Base-by-base conservation (phyloP, 1,284 basidiomycete genomes). In the Cronartium quercuum region DNA sequence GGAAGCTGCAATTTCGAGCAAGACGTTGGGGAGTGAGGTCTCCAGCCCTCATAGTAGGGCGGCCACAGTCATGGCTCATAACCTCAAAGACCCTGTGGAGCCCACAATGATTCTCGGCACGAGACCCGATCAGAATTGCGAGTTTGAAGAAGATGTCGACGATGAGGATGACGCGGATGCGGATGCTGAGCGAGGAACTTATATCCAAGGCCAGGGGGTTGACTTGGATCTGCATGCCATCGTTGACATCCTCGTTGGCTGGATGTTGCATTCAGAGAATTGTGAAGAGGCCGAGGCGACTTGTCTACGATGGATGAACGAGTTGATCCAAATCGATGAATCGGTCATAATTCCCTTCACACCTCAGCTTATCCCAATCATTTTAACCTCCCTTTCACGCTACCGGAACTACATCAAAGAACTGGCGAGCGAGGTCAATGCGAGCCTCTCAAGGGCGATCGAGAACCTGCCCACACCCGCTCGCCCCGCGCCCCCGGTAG, bases 281-380 rank as follows among this genome's bases (percentile, higher is more conserved):
- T 83, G 83, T 70, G 82, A 83, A 67, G 83, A 83, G 77, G 82
- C 83, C 42, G 82, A 83, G 66, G 81, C 82, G 0, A 83, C 82
- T 7, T 82, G 82, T 37, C 85, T 98, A 42, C 86, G 88, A 77
- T 99, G 96, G 96, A 86, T 99, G 40, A 88, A 91, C 21, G 92
- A 94, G 77, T 94, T 98, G 82, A 84, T 98, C 21, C 86, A 86
- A 58, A 93, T 97, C 78, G 90, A 90, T 6, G 89, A 91, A 77
- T 90, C 92, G 79, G 92, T 96, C 66, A 91, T 98, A 84, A 88
- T 98, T 34, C 91, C 92, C 1, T 97, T 97, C 80, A 94, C 94
- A 0, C 94, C 96, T 1, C 88, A 91, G 42, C 88, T 98, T 55
- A 90, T 98, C 62, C 90, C 91, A 6, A 91, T 91, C 15, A 91